Base-by-base conservation (phyloP, 73 alveolate genomes). In the Stentor roeselii region DNA sequence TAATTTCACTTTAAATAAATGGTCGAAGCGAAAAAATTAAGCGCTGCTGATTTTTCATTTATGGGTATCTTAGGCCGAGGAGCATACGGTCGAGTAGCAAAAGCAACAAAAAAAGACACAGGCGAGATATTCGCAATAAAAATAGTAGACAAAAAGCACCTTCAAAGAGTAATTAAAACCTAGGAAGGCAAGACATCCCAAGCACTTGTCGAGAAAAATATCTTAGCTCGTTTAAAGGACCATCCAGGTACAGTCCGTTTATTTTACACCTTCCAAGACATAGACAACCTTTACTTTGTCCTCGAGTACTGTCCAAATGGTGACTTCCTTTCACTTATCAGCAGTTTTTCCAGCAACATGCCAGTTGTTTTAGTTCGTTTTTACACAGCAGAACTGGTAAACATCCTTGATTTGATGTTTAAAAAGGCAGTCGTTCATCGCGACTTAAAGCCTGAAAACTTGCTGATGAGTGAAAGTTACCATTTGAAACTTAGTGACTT, bases 371-470 rank as follows among this genome's bases (percentile, higher is more conserved):
- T 92, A 30, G 91, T 92, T 3, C 74, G 85, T 76, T 94, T 92
- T 67, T 87, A 90, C 80, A 75, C 95, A n/a, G 98, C 98, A 0
- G 96, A 93, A 75, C 91, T 93, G n/a, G 90, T 95, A 1, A 89
- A 87, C 77, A 90, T 91, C 32, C 86, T 95, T 60, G 96, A 91
- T 36, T 91, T 88, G 60, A 61, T 95, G 11, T 93, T 84, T 78
- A 83, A 90, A 6, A 87, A 87, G 60, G 92, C 89, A 27, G 86
- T 95, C 21, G 92, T 88, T 36, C 99, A 95, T 87, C 67, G 99
- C 42, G 99, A 95, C 82, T 59, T 95, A 80, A 95, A 95, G 87
- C 99, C 99, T 3, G 95, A 92, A 76, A 95, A 95, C 83, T 75
- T 95, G 42, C 85, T 93, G 88, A 74, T 95, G 76, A 90, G 91